Evolutionary conservation across 2,329 filamentous ascomycete genomes (phyloP).

Genomic region (Cercospora berteroae): DNA sequence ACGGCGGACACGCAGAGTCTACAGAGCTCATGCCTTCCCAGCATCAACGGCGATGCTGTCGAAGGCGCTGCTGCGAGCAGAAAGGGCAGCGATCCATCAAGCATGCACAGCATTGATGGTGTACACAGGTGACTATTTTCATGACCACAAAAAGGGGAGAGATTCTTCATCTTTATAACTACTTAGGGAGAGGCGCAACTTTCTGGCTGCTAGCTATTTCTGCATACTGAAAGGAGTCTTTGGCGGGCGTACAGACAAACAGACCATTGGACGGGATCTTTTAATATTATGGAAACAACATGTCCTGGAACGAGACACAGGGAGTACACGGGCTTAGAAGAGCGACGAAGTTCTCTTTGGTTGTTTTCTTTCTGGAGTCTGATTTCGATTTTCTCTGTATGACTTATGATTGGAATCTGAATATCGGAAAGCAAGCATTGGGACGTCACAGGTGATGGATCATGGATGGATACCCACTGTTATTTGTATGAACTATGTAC

Average conservation of each 20-base stretch:
- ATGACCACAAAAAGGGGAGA: neutral
- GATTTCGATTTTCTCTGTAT: slow-evolving; percentile 7
- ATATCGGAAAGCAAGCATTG: neutral
- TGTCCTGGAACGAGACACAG: neutral
- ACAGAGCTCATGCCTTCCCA: slow-evolving; percentile 31
- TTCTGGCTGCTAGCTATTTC: neutral
- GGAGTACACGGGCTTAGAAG: slow-evolving; percentile 1
- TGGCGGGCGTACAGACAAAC: neutral
- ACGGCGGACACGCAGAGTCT: slow-evolving; percentile 32
- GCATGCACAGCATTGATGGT: slow-evolving; percentile 18
- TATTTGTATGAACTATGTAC: slow-evolving; percentile 14
- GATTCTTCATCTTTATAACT: neutral
- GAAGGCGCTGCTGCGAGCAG: slow-evolving; percentile 35
- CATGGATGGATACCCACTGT: slow-evolving; percentile 7
- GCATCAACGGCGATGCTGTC: slow-evolving; percentile 37
- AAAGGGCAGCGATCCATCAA: slow-evolving; percentile 31
- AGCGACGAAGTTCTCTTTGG: neutral
- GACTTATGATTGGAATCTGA: slow-evolving; percentile 17
- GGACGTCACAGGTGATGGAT: neutral
- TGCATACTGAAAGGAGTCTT: slow-evolving; percentile 1
- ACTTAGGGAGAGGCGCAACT: neutral
- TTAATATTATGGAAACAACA: neutral
- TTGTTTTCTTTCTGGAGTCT: neutral
- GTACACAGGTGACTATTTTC: slow-evolving; percentile 18
- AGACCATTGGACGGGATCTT: neutral